Base-by-base conservation (phyloP, 345 rosid species). In the Pugionium dolabratum region DNA sequence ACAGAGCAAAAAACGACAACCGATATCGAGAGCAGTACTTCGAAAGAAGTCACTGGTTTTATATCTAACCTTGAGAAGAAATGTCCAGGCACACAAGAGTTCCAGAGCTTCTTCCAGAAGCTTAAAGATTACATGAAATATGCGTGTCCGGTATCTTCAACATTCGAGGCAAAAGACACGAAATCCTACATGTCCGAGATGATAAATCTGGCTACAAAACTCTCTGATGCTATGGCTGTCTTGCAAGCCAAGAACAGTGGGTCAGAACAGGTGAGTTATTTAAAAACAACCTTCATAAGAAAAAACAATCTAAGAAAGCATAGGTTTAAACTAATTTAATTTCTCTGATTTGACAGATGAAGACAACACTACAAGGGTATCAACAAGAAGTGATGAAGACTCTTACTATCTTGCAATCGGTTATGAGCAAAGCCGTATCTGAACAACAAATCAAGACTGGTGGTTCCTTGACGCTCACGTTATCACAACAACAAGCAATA, bases 361-460 rank as follows among this genome's bases (percentile, higher is more conserved):
- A 73, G 52, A 52, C 67, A 44, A 73, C 77, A 18, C 5, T 73
- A 45, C 50, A 73, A 36, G 72, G 67, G 31, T 73, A 73, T 52
- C 72, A 73, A 59, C 72, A 66, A 66, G 72, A 66, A 55, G 77
- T 73, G 50, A 66, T 51, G 72, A 73, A 66, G 50, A 73, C 67
- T 43, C 56, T 73, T 36, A 66, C 53, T 9, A 31, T 47, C 25
- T 45, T 73, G 27, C 77, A 73, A 73, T 66, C 72, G 6, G 60
- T 73, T 28, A 59, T 73, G 61, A 10, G 51, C 6, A 59, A 66
- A 60, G 62, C 56, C 29, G 40, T 72, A 43, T 49, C 59, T 7
- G 70, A 51, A 44, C 42, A 59, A 43, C 67, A 59, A 59, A 59
- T 35, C 62, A 34, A 51, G 4, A 44, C 36, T 1, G 49, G 4